Evolutionary conservation across 2,329 filamentous ascomycete genomes (phyloP), one percentile per base, ranked within the genome.

Genomic region (Phialophora expanda): DNA sequence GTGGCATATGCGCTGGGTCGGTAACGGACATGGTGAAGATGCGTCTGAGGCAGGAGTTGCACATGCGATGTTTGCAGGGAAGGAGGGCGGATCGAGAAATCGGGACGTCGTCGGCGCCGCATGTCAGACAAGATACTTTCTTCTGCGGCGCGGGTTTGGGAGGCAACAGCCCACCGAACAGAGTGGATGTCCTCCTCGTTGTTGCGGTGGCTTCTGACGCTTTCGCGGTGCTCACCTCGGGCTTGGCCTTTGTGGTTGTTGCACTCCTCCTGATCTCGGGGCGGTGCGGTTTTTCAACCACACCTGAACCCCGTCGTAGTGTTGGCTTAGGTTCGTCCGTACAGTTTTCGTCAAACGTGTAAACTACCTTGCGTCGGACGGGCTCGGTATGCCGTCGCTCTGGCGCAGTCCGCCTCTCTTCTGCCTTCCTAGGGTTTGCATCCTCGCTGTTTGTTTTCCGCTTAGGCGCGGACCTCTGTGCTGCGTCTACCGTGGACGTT

Each of bases 1-100:
- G 93, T 20, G 93, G 92, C 91, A 96, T 96, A 71, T 92, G 88
- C 66, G 88, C 85, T 1, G 90, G 88, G 75, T 96, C 91, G 50
- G 84, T 88, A 68, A 93, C 82, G 11, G 92, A 95, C 67, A 92
- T 83, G 61, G 84, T 87, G 78, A 96, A 96, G 64, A 87, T 84
- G 57, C 87, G 86, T 76, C 87, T 89, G 48, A 97, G 81, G 76
- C 93, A 96, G 7, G 83, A 76, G 69, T 90, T 84, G 77, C 93
- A 96, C 89, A 94, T 93, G 68, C 87, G 86, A 77, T 96, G 92
- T 2, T 87, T 87, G 75, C 93, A 96, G 70, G 86, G 85, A 41
- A 96, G 85, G 75, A 89, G 90, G 44, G 88, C 88, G 38, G 89
- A 85, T 76, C 87, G 88, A 66, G 82, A 82, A 9, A 84, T 74